Evolutionary conservation across 176 grass and related monocot genomes (phyloP), one percentile per base, ranked within the genome.

Genomic region (Oryza australiensis): DNA sequence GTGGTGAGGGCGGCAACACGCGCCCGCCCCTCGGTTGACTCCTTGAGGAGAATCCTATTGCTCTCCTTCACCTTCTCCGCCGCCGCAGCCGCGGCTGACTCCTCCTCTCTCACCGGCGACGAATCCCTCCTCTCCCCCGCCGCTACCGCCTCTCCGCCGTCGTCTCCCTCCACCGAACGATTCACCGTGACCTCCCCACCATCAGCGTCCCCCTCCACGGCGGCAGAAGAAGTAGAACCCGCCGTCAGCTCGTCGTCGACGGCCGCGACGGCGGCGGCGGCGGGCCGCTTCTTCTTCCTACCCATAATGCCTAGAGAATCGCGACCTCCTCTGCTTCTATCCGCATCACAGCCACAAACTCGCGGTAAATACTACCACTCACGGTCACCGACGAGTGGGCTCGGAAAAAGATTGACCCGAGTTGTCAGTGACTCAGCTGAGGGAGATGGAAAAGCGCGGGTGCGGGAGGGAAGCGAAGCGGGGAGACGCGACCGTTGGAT

Each of bases 401-500:
- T 37, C 11, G 1, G 35, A 2, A 7, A 5, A 16, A 0, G 34
- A 2, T 0, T 0, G 26, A n/a, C 12, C 68, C 80, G 53, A 63
- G 5, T 2, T 7, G 68, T 82, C 80, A 63, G 80, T 82, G 51
- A 53, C 6, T 26, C 0, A 12, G 0, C 0, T 5, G 23, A 14
- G 27, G 14, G 23, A 46, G 3, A 3, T 0, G 80, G 41, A n/a
- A n/a, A 55, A 55, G 51, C 51, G 51, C 14, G 34, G 29, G 48
- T 68, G n/a, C 37, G 27, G 2, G 2, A 1, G 29, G 64, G 75
- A 12, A 40, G 35, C 53, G 12, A 81, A 23, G 67, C 51, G 77
- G 1, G 35, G 35, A 37, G 35, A 7, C 35, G 7, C 27, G 65
- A 72, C 87, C 82, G 77, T 89, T 89, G 77, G 64, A 68, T 2